A percentile compares a stretch with the other conserved stretches of the same genome.
Evolutionary conservation across 2,329 filamentous ascomycete species (phyloP).

Genomic region (Pseudogymnoascus sp.): DNA sequence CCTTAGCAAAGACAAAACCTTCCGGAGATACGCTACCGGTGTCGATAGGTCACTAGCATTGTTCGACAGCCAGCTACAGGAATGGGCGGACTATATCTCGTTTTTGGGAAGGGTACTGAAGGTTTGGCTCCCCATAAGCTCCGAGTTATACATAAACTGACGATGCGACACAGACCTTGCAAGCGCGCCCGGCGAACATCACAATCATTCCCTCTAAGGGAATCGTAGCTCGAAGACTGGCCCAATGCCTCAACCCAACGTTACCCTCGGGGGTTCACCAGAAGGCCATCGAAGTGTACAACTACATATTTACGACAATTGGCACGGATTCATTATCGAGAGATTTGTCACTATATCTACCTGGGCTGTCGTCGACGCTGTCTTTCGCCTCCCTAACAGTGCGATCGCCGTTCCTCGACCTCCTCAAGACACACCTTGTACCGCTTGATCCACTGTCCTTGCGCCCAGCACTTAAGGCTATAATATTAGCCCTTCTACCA

Average conservation of each 20-base stretch:
- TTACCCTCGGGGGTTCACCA: conserved; percentile 95
- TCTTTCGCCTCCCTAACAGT: conserved; percentile 93
- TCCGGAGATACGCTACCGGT: conserved; percentile 80
- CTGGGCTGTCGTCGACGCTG: conserved; percentile 78
- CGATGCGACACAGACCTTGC: conserved; percentile 58
- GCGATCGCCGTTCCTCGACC: conserved; percentile 72
- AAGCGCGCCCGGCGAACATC: conserved; percentile 68
- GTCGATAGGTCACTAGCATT: conserved; percentile 81
- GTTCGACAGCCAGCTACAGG: conserved; percentile 88
- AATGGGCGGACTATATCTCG: conserved; percentile 99
- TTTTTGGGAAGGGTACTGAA: conserved; percentile 88
- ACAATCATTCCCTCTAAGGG: conserved; percentile 72
- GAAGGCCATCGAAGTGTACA: conserved; percentile 91
- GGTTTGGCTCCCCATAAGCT: conserved; percentile 38
- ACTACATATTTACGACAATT: conserved; percentile 78
- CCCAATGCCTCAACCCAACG: conserved; percentile 89
- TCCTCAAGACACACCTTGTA: conserved; percentile 75
- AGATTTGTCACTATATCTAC: conserved; percentile 81
- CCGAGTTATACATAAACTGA: conserved; percentile 14
- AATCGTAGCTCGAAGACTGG: conserved; percentile 78
- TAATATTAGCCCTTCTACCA: conserved; percentile 81
- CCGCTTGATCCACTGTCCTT: conserved; percentile 61
- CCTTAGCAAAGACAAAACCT: conserved; percentile 55
- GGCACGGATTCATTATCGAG: conserved; percentile 70
- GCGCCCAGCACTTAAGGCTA: conserved; percentile 80